These are phyloP conservation scores for Camellia lanceoleosa DNA, from an alignment of 148 eudicot species.

Conservation along the genomic window DNA sequence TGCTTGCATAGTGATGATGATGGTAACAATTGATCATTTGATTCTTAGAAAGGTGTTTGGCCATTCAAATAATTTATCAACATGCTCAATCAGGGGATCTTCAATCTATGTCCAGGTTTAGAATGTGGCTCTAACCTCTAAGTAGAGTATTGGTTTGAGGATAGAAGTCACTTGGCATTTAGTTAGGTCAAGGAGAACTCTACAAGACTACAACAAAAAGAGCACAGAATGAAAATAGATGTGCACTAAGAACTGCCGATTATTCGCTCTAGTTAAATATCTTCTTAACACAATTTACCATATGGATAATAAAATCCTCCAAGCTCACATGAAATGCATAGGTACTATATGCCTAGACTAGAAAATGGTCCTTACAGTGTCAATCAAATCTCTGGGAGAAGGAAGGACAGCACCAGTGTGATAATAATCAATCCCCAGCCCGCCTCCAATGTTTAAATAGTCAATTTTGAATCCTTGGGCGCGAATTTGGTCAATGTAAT, in stretches of 20 bases:
- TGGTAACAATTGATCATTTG: not conserved
- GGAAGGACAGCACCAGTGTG: conserved; percentile 89
- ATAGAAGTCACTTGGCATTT: too few relatives aligned
- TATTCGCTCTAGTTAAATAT: not conserved
- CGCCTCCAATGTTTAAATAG: conserved; percentile 95
- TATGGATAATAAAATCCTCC: not conserved
- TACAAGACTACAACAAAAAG: not conserved
- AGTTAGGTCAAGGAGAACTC: not conserved
- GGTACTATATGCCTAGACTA: not conserved
- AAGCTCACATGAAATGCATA: not conserved
- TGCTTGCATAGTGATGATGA: not conserved
- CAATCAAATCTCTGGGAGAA: conserved; percentile 77
- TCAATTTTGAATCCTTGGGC: conserved; percentile 82
- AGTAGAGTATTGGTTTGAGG: too few relatives aligned
- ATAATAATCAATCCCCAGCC: conserved; percentile 92
- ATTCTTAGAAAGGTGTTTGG: not conserved
- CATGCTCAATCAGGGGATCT: not conserved
- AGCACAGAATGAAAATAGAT: not conserved
- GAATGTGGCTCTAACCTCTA: too few relatives aligned
- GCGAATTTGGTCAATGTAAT: conserved; percentile 80
- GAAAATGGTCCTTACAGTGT: conserved; percentile 53
- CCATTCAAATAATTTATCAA: not conserved
- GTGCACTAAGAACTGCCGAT: not conserved
- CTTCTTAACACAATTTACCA: not conserved
- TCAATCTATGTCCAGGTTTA: not conserved